phyloP scores from a whole-genome alignment of 768 basidiomycete species.

The Coprinopsis sp. region DNA sequence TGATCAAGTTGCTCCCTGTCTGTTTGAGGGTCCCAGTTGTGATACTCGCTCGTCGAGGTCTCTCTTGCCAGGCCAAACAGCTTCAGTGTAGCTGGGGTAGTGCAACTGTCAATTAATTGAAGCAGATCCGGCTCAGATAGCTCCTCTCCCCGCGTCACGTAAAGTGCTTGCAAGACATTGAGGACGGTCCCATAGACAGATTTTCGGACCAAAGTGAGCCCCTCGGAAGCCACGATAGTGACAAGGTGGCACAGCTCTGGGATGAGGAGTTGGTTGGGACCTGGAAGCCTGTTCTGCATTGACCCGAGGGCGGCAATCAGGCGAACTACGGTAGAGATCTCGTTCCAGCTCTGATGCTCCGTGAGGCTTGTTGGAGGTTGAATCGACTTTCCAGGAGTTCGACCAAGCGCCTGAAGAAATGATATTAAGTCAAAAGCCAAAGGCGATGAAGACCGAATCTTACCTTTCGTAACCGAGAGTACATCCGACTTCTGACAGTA shows the following conservation, averaged over 20 bases:
- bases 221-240: conserved; percentile 71
- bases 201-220: conserved; percentile 68
- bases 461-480: conserved; percentile 77
- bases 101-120: conserved; percentile 56
- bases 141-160: conserved; percentile 56
- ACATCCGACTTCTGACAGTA: conserved; percentile 70
- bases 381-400: conserved; percentile 44
- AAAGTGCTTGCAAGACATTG: conserved; percentile 77
- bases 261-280: conserved; percentile 71
- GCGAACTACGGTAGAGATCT: conserved; percentile 75
- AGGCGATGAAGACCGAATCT: not conserved
- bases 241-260: conserved; percentile 82
- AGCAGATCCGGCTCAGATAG: conserved; percentile 56
- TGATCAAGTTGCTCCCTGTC: conserved; percentile 58
- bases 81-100: conserved; percentile 50
- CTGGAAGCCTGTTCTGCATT: conserved; percentile 49
- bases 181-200: conserved; percentile 79
- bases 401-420: conserved; percentile 56
- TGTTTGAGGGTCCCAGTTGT: conserved; percentile 45
- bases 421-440: not conserved
- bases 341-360: conserved; percentile 74
- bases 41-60: conserved; percentile 66
- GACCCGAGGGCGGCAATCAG: conserved; percentile 71
- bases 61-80: conserved; percentile 70
- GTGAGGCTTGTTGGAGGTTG: conserved; percentile 57